Evolutionary conservation across 2,329 filamentous ascomycete species (phyloP), one percentile per base, ranked within the genome.

Genomic region (Orbilia blumenaviensis): DNA sequence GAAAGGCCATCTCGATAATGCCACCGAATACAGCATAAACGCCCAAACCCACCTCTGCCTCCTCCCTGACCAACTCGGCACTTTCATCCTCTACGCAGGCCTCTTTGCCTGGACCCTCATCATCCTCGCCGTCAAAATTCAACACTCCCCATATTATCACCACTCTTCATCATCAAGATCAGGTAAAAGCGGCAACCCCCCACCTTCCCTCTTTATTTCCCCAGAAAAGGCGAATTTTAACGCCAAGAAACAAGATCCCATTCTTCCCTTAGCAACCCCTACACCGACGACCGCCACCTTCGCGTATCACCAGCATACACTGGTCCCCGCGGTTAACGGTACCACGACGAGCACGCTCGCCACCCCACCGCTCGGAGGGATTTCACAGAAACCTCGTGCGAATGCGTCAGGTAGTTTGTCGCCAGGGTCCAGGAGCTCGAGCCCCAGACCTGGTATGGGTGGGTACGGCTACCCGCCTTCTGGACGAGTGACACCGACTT

Each of bases 1-100:
- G n/a, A 64, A 62, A 36, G 25, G 21, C 18, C 50, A 42, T 16
- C 44, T 46, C 16, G 50, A 56, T 56, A 38, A 60, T 34, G 75
- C 48, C 9, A 78, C 58, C 27, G 66, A 69, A 21, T 75, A 66
- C 46, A 67, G 77, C 21, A 66, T 77, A 2, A 77, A 78, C 27
- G 58, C 62, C 3, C 92, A 98, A 83, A 95, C 92, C 0, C 92
- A 96, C 78, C 87, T 98, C 1, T 99, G 95, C 81, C 87, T 99
- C 1, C 86, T 98, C 7, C 95, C 95, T 0, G 93, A 94, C 82
- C 93, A 97, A 82, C 85, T 97, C 9, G 87, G 88, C 58, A 94
- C 93, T 5, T 96, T 94, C 83, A 89, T 95, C 77, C 87, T 88
- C 68, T 99, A 99, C 81, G 88, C 86, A 34, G 84, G 87, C 27